Evolutionary conservation across 768 basidiomycete genomes (phyloP).

Genomic region (Mycena alexandri): DNA sequence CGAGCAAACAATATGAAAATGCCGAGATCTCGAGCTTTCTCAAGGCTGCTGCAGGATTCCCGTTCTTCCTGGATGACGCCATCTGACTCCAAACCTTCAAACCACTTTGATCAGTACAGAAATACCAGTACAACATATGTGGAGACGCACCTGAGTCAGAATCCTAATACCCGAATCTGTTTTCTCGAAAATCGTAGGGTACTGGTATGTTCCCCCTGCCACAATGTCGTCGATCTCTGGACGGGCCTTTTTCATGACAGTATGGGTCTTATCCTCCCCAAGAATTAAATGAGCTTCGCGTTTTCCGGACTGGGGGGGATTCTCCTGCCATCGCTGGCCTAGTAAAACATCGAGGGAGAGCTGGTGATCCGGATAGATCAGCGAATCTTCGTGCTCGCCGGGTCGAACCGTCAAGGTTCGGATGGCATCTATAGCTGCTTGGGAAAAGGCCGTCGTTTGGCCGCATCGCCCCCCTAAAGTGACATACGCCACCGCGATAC

Average conservation of each 20-base stretch:
- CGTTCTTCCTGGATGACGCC: too few relatives aligned
- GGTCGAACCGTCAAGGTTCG: not conserved
- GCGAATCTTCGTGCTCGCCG: constrained; percentile 2
- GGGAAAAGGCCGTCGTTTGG: not conserved
- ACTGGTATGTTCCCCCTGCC: not conserved
- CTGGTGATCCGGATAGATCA: constrained; percentile 17
- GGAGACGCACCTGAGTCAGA: constrained; percentile 15
- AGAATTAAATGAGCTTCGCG: not conserved
- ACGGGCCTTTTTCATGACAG: constrained; percentile 1
- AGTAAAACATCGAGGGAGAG: not conserved
- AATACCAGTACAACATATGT: too few relatives aligned
- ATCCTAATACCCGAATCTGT: not conserved
- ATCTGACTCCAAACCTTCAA: too few relatives aligned
- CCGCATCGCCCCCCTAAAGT: not conserved
- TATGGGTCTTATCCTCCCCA: constrained; percentile 16
- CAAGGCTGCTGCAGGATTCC: too few relatives aligned
- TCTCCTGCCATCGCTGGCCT: not conserved
- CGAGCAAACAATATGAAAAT: too few relatives aligned
- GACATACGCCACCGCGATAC: not conserved
- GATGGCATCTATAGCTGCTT: not conserved
- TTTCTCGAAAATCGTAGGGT: not conserved
- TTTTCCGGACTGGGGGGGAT: not conserved
- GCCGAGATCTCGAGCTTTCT: too few relatives aligned
- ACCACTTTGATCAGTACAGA: too few relatives aligned
- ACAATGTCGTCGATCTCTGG: constrained; percentile 1